Evolutionary conservation across 75 land plant genomes (phyloP).

Genomic region (Cupressus sempervirens): DNA sequence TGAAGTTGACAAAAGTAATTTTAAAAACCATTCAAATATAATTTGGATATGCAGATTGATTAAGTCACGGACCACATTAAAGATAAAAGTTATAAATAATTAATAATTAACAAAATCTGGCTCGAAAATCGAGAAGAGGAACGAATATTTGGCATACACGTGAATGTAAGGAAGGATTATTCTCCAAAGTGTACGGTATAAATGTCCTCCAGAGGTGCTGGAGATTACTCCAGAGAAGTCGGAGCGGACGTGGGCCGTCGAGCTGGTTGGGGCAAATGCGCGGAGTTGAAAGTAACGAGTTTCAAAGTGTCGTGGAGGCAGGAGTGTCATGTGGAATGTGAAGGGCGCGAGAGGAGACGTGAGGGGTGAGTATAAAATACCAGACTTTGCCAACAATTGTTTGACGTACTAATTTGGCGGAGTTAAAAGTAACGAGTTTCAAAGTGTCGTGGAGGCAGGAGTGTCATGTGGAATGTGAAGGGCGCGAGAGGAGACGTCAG

Average conservation of each 20-base stretch:
- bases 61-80: neutral
- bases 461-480: slow-evolving; percentile 3
- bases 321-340: slow-evolving; percentile 1
- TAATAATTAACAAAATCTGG: neutral
- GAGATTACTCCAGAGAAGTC: too few relatives aligned
- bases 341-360: neutral
- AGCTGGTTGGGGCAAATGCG: too few relatives aligned
- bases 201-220: neutral
- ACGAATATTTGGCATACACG: slow-evolving; percentile 2
- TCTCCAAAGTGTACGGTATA: neutral
- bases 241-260: too few relatives aligned
- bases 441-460: neutral
- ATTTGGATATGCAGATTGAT: neutral
- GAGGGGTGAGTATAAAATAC: neutral
- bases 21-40: neutral
- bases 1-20: neutral
- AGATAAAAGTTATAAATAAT: neutral
- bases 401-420: neutral
- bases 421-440: too few relatives aligned
- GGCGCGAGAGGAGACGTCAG: neutral
- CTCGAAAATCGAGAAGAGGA: neutral
- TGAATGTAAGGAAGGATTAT: neutral
- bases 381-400: neutral
- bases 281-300: neutral
- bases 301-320: neutral